Evolutionary conservation across 257 asterid species (phyloP).

Genomic region (Gardenia jasminoides): DNA sequence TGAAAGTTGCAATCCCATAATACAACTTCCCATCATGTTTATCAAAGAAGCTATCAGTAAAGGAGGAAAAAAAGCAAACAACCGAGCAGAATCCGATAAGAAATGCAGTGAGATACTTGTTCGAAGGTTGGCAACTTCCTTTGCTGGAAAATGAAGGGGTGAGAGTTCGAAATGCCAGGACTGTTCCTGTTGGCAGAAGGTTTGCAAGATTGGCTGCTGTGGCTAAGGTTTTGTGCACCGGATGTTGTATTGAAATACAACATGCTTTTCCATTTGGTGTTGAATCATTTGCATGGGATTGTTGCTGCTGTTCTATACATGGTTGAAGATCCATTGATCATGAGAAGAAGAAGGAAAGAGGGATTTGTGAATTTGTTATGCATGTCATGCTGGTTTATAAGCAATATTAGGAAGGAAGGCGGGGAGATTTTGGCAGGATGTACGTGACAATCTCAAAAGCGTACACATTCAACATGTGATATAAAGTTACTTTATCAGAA

Average conservation of each 20-base stretch:
- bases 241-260: constrained; percentile 3
- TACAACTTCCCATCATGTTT: constrained; percentile 31
- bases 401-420: background rate
- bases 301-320: background rate
- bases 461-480: constrained; percentile 8
- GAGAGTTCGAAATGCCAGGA: constrained; percentile 53
- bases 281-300: background rate
- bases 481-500: background rate
- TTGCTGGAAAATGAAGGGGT: constrained; percentile 56
- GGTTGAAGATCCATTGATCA: background rate
- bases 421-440: background rate
- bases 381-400: background rate
- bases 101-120: constrained; percentile 35
- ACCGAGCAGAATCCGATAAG: constrained; percentile 39
- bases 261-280: background rate
- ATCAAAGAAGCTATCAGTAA: constrained; percentile 54
- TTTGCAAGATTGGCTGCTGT: constrained; percentile 58
- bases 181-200: constrained; percentile 76
- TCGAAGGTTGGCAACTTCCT: constrained; percentile 43
- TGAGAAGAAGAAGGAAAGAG: background rate
- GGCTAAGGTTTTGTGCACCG: constrained; percentile 47
- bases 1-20: constrained; percentile 53
- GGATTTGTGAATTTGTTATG: background rate
- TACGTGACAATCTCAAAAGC: background rate
- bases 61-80: constrained; percentile 48